Evolutionary conservation across 352 stramenopile genomes (phyloP), one percentile per base, ranked within the genome.

Genomic region (Phytopythium ostracodes): DNA sequence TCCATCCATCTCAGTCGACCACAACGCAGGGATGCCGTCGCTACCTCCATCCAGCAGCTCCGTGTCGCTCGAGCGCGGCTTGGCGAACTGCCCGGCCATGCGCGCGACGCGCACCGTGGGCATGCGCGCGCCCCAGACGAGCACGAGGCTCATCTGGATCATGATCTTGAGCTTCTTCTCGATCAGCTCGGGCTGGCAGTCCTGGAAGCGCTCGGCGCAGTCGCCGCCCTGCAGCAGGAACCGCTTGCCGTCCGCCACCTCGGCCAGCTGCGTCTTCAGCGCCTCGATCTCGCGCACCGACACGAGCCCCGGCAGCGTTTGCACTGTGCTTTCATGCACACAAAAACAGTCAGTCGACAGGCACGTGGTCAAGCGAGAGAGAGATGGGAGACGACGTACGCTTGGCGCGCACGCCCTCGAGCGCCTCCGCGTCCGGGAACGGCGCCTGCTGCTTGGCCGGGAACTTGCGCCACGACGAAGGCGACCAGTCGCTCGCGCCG

Each of bases 11-110:
- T 10, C 20, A 20, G 22, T 15, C 46, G 29, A n/a, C n/a, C n/a
- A n/a, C n/a, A n/a, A n/a, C n/a, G n/a, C n/a, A n/a, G n/a, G n/a
- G n/a, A n/a, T 4, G 12, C 46, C 12, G 22, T 22, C 20, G 2
- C 29, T 27, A 29, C 75, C 73, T 60, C 96, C 97, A 60, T 99
- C 89, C 42, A 97, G 82, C 27, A 96, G 71, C 72, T 99, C 97
- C 54, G 89, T 97, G 63, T 97, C 82, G 63, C 95, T 97, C 40
- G 87, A 98, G 29, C 97, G 86, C 11, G 97, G 96, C 83, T 99
- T 99, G 61, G 97, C 96, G 66, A 99, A 99, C 79, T 99, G 97
- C 18, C 97, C 97, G 2, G 97, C 97, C 92, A 99, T 98, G 52
- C 97, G 90, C 9, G 96, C 97, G 56, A 99, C 89, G 40, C 87